Conservation (phyloP, 805 yeast genomes). For the Candida corydali region DNA sequence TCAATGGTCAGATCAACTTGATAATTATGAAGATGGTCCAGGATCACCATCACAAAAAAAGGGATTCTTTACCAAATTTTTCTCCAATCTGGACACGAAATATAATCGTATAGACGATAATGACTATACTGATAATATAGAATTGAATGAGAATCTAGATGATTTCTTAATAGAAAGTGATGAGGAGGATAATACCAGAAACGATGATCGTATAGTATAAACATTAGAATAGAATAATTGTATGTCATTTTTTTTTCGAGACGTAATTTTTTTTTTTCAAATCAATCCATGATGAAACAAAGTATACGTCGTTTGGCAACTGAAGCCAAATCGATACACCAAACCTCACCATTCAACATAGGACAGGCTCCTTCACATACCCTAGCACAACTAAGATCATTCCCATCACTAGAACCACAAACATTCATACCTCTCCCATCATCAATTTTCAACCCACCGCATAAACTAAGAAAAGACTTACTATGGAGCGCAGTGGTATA, state of each 20-base stretch:
- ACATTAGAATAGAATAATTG: background rate
- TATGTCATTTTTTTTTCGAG: too few relatives aligned
- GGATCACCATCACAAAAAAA: slow-evolving; percentile 13
- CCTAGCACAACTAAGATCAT: slow-evolving; percentile 70
- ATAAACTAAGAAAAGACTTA: slow-evolving; percentile 83
- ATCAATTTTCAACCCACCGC: slow-evolving; percentile 48
- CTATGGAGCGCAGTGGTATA: slow-evolving; percentile 91
- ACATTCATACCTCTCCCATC: slow-evolving; percentile 73
- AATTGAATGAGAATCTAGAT: slow-evolving; percentile 36
- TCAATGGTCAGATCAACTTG: slow-evolving; percentile 45
- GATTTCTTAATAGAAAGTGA: slow-evolving; percentile 49
- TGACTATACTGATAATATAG: slow-evolving; percentile 32
- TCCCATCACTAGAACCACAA: slow-evolving; percentile 89
- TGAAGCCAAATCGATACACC: slow-evolving; percentile 1
- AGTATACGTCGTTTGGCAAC: slow-evolving; percentile 30
- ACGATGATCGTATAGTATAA: slow-evolving; percentile 2
- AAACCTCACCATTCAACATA: slow-evolving; percentile 16
- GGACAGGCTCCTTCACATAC: slow-evolving; percentile 63
- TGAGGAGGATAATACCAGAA: slow-evolving; percentile 28
- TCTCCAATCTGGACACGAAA: slow-evolving; percentile 21
- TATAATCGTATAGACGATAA: slow-evolving; percentile 22
- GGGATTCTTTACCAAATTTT: slow-evolving; percentile 35
- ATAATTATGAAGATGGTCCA: slow-evolving; percentile 27
- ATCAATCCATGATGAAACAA: slow-evolving; percentile 19
- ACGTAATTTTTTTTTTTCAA: slow-evolving; percentile 1